A percentile compares a stretch with the other conserved stretches of the same genome.
These are phyloP conservation scores for Oryza rufipogon DNA, from an alignment of 176 grass and related monocot species.

Conservation along the genomic window DNA sequence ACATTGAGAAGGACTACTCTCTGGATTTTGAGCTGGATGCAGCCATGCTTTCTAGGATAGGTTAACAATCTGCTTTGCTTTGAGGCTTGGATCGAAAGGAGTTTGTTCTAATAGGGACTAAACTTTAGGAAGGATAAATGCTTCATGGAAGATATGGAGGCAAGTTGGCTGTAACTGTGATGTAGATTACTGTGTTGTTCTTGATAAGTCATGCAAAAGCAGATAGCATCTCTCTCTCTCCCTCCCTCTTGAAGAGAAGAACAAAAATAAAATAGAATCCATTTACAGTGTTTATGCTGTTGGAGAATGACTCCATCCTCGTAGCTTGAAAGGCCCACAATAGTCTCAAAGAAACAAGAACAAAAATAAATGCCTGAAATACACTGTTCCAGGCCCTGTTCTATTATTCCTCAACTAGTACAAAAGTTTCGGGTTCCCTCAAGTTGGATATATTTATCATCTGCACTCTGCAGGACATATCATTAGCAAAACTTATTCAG, in stretches of 20 bases:
- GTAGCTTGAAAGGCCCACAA: background rate
- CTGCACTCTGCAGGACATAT: background rate
- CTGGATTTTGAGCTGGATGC: background rate
- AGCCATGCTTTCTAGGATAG: background rate
- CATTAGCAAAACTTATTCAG: background rate
- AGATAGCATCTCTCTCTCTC: background rate
- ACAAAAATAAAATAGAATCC: background rate
- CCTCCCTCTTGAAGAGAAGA: background rate
- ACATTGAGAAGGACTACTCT: background rate
- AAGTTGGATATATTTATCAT: background rate
- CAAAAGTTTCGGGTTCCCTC: background rate
- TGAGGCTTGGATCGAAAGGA: background rate
- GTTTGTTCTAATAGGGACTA: background rate
- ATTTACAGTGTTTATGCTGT: background rate
- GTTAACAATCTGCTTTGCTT: background rate
- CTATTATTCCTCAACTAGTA: background rate
- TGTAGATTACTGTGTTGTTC: background rate
- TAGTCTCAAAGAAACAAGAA: background rate
- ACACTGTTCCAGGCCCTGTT: background rate
- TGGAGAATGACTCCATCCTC: background rate
- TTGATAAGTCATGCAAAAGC: conserved; percentile 4
- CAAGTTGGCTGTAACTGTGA: background rate
- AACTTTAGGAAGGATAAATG: background rate
- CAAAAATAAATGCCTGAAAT: background rate
- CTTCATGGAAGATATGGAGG: background rate